A percentile compares a stretch with the other conserved stretches of the same genome.
Evolutionary conservation across 1,284 basidiomycete genomes (phyloP).

Genomic region (Boletus nobilissimus): DNA sequence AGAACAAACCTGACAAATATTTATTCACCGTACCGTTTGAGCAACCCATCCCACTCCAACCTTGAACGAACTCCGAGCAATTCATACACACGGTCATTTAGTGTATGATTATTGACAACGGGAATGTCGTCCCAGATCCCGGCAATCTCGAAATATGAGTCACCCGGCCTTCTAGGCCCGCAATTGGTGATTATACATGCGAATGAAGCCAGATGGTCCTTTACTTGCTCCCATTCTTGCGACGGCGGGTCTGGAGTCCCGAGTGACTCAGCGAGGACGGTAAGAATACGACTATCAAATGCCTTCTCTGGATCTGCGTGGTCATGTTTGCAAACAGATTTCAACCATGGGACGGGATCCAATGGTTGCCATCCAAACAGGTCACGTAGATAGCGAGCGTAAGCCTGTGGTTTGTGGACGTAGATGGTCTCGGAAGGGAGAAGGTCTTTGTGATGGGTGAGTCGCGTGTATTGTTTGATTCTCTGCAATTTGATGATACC

Average conservation of each 20-base stretch:
- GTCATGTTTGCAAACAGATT: neutral
- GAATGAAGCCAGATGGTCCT: neutral
- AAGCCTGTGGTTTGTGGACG: neutral
- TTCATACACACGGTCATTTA: neutral
- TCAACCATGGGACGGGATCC: neutral
- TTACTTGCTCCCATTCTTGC: neutral
- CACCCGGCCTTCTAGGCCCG: neutral
- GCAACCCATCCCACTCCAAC: neutral
- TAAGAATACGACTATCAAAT: neutral
- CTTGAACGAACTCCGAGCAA: neutral
- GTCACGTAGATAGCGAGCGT: neutral
- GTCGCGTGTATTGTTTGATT: neutral
- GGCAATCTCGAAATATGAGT: neutral
- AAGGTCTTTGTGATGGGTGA: neutral
- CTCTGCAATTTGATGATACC: neutral
- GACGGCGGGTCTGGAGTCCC: neutral
- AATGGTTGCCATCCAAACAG: neutral
- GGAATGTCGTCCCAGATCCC: neutral
- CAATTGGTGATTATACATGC: neutral
- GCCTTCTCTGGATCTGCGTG: neutral
- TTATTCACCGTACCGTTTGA: neutral
- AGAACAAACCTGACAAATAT: neutral
- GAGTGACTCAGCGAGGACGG: neutral
- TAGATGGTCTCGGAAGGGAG: neutral
- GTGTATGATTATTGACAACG: neutral